Evolutionary conservation across 495 filamentous ascomycete species (phyloP), one percentile per base, ranked within the genome.

Genomic region (Penicillium steckii): DNA sequence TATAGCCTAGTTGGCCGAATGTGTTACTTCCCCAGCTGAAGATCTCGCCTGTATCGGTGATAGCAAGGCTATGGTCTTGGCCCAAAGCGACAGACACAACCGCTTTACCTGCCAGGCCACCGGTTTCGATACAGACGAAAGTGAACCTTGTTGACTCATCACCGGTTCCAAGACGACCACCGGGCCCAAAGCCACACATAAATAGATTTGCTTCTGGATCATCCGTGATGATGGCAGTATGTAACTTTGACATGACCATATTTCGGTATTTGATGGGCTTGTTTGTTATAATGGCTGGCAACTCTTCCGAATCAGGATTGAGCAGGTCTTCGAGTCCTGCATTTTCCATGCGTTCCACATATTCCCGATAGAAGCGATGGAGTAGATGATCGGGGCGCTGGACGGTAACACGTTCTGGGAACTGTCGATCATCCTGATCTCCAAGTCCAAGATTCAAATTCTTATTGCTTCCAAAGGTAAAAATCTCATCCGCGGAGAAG

Each of bases 21-120:
- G 79, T 85, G 62, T 97, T 97, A 60, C 79, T 91, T 15, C 94
- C 94, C 93, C 93, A 97, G 17, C 91, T 91, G 75, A 87, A 94
- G 4, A 95, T 81, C 46, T 91, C 87, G 4, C 95, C 94, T 42
- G 83, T 76, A 45, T 83, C 84, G 13, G 91, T 87, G 15, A 96
- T 74, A 0, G 89, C 95, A 58, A 97, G 76, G 10, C 89, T 88
- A 66, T 97, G 95, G 62, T 96, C 91, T 56, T 93, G 90, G 3
- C 93, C 94, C 1, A 98, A 78, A 1, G 90, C 90, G 38, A 94
- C 77, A 15, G 81, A 80, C 0, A 80, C 67, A 4, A 97, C 74
- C 61, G 81, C 86, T 61, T 84, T 89, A 19, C 87, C 86, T 13
- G 77, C 75, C 9, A 95, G 69, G 0, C 82, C 85, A 15, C 85